phyloP scores from a whole-genome alignment of 306 rosid species.

The Cicer bijugum region DNA sequence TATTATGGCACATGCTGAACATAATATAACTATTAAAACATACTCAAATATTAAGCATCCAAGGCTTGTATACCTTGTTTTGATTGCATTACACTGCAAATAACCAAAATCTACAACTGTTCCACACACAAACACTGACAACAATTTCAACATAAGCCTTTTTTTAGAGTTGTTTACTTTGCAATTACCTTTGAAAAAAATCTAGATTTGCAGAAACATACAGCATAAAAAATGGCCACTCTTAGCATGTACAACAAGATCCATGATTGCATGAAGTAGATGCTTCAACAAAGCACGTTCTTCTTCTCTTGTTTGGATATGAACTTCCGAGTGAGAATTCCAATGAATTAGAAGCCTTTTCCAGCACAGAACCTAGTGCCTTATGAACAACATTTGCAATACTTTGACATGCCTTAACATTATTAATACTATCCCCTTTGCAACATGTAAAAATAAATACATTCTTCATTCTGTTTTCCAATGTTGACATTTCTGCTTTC shows the following conservation, averaged over 20 bases:
- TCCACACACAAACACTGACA: neutral
- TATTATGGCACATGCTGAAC: too few species aligned
- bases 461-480: constrained; percentile 73
- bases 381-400: constrained; percentile 59
- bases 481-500: constrained; percentile 74
- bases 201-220: neutral
- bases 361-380: constrained; percentile 64
- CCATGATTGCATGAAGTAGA: constrained; percentile 46
- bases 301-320: constrained; percentile 59
- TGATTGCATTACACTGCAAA: too few species aligned
- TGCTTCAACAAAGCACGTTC: constrained; percentile 56
- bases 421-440: constrained; percentile 42
- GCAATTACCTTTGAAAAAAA: neutral
- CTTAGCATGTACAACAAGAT: constrained; percentile 27
- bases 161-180: neutral
- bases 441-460: constrained; percentile 57
- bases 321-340: constrained; percentile 72
- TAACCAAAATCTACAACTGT: constrained; percentile 1
- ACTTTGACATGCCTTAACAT: constrained; percentile 50
- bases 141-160: neutral
- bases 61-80: too few species aligned
- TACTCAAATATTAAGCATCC: too few species aligned
- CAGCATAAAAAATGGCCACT: neutral
- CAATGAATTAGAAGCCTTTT: constrained; percentile 61
- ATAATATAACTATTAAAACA: too few species aligned